A percentile compares a stretch with the other conserved stretches of the same genome.
Evolutionary conservation across 2,329 filamentous ascomycete genomes (phyloP).

Genomic region (Pseudocercospora eumusae): DNA sequence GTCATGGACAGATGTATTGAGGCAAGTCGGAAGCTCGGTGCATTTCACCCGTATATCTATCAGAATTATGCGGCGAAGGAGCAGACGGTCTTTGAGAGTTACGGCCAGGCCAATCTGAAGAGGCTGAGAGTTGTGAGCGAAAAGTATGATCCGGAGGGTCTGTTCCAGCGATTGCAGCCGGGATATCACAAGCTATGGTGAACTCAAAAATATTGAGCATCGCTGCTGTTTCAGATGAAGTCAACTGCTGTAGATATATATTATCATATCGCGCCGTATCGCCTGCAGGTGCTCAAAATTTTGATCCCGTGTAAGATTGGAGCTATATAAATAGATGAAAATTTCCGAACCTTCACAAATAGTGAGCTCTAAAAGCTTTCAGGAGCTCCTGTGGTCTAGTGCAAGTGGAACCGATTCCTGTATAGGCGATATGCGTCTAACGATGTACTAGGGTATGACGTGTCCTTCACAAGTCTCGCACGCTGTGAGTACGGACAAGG

Average conservation of each 20-base stretch:
- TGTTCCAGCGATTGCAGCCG: slow-evolving; percentile 22
- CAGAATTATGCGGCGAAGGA: slow-evolving; percentile 23
- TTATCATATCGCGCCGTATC: neutral
- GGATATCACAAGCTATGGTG: slow-evolving; percentile 20
- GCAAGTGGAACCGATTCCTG: neutral
- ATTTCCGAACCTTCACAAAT: neutral
- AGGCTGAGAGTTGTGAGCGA: slow-evolving; percentile 18
- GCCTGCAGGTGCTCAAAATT: neutral
- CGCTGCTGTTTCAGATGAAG: neutral
- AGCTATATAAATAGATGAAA: neutral
- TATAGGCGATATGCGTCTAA: no score
- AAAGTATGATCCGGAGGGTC: slow-evolving; percentile 21
- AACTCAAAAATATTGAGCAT: neutral
- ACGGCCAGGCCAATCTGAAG: slow-evolving; percentile 21
- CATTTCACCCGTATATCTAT: slow-evolving; percentile 21
- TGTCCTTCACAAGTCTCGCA: slow-evolving; percentile 29
- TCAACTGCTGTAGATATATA: neutral
- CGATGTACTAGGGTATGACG: slow-evolving; percentile 28
- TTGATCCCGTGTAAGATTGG: neutral
- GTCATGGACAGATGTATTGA: slow-evolving; percentile 9
- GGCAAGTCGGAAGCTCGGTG: slow-evolving; percentile 7
- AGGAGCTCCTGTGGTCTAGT: slow-evolving; percentile 32
- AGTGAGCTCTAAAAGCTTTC: neutral
- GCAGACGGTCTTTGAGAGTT: slow-evolving; percentile 24
- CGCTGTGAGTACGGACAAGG: neutral